These are phyloP conservation scores for Protostelium mycophagum DNA, from an alignment of 78 protist species.

Conservation along the genomic window DNA sequence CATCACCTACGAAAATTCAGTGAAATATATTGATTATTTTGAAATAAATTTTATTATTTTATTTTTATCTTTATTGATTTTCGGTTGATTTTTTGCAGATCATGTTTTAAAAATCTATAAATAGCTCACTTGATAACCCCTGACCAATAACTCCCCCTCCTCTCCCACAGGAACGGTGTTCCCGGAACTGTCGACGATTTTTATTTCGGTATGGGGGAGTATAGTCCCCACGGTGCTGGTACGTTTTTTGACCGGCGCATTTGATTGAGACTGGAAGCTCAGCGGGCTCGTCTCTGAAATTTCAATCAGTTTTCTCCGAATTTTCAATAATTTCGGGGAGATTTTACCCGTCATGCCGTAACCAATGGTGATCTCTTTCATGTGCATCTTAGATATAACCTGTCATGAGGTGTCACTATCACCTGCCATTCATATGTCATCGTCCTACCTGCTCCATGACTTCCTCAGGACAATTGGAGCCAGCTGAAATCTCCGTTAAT, in stretches of 20 bases:
- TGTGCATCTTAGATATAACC: slow-evolving; percentile 23
- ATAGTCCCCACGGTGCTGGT: slow-evolving; percentile 48
- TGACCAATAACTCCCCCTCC: slow-evolving; percentile 55
- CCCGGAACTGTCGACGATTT: slow-evolving; percentile 28
- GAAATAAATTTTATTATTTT: too few relatives aligned
- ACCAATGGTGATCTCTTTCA: slow-evolving; percentile 42
- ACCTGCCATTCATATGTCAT: not conserved
- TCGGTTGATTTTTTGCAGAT: too few relatives aligned
- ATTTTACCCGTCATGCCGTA: slow-evolving; percentile 88
- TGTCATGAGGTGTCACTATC: too few relatives aligned
- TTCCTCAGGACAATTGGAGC: slow-evolving; percentile 56
- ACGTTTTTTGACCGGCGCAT: not conserved
- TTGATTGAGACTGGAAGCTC: slow-evolving; percentile 28
- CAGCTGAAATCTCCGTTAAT: slow-evolving; percentile 24
- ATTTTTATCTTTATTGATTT: too few relatives aligned
- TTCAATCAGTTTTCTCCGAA: too few relatives aligned
- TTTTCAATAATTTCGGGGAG: too few relatives aligned
- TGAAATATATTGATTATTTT: too few relatives aligned
- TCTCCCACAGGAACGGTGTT: slow-evolving; percentile 21
- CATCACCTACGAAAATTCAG: not conserved
- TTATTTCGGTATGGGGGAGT: slow-evolving; percentile 46
- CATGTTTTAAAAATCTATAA: not conserved
- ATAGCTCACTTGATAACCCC: slow-evolving; percentile 30
- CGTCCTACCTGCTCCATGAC: slow-evolving; percentile 27
- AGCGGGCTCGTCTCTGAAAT: slow-evolving; percentile 76